Conservation (phyloP, 352 stramenopile species). For the Hyaloperonospora brassicae region DNA sequence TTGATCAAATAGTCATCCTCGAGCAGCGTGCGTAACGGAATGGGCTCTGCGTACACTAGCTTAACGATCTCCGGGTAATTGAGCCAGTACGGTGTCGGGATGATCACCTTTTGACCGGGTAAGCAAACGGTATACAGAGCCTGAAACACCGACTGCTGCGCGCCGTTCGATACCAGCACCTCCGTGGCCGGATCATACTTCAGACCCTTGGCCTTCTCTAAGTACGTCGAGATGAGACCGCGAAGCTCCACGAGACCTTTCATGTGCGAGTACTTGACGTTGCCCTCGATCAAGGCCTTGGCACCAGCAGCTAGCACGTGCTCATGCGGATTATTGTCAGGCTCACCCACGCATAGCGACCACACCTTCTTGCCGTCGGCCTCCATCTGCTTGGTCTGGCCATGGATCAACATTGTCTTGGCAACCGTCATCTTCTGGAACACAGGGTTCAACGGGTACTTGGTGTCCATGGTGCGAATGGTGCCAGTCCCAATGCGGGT, state of each 20-base stretch:
- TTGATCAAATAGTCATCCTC: slow-evolving; percentile 90
- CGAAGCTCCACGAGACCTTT: slow-evolving; percentile 86
- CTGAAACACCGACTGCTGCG: slow-evolving; percentile 92
- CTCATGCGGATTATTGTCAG: slow-evolving; percentile 88
- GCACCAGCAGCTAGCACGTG: slow-evolving; percentile 84
- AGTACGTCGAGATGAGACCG: slow-evolving; percentile 83
- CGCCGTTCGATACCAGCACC: slow-evolving; percentile 94
- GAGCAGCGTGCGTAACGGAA: slow-evolving; percentile 86
- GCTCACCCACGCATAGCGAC: slow-evolving; percentile 93
- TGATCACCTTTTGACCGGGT: slow-evolving; percentile 90
- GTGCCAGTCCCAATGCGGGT: slow-evolving; percentile 15
- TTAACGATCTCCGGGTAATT: slow-evolving; percentile 94
- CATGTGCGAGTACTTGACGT: slow-evolving; percentile 93
- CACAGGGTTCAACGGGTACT: slow-evolving; percentile 72
- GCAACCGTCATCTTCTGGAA: slow-evolving; percentile 74
- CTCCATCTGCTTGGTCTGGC: slow-evolving; percentile 92
- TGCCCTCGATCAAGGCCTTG: slow-evolving; percentile 54
- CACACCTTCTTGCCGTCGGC: slow-evolving; percentile 87
- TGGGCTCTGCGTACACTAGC: slow-evolving; percentile 76
- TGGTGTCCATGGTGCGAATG: slow-evolving; percentile 39
- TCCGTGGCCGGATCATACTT: slow-evolving; percentile 85
- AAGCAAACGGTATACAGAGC: slow-evolving; percentile 84
- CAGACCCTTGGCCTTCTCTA: slow-evolving; percentile 83
- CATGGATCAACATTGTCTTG: slow-evolving; percentile 92
- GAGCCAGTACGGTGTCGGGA: slow-evolving; percentile 94